Evolutionary conservation across 2,329 filamentous ascomycete genomes (phyloP).

Genomic region (Pseudocercospora musae): DNA sequence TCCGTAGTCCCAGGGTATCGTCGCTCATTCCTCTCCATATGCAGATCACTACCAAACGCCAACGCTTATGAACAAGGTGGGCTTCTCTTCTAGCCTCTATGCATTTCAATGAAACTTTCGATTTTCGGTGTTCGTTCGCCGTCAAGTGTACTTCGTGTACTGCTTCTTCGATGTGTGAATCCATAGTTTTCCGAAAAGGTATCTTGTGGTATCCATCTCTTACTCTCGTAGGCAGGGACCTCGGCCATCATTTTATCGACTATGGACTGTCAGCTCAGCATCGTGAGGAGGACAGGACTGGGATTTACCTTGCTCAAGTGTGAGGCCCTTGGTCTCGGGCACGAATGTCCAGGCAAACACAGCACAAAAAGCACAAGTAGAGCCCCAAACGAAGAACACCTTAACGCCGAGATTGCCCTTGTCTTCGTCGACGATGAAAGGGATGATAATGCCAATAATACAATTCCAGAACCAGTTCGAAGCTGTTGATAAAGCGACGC

Average conservation of each 20-base stretch:
- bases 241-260: constrained; percentile 46
- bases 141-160: not conserved
- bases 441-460: constrained; percentile 66
- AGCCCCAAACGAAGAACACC: constrained; percentile 49
- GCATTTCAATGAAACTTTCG: constrained; percentile 23
- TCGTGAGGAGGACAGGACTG: not conserved
- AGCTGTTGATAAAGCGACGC: constrained; percentile 77
- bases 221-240: constrained; percentile 41
- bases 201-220: constrained; percentile 32
- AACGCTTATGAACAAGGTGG: not conserved
- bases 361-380: constrained; percentile 33
- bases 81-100: constrained; percentile 3
- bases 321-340: constrained; percentile 40
- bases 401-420: constrained; percentile 52
- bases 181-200: constrained; percentile 30
- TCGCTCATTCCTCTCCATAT: not conserved
- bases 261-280: not conserved
- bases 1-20: constrained; percentile 14
- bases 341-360: constrained; percentile 40
- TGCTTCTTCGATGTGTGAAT: constrained; percentile 2
- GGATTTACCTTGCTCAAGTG: constrained; percentile 34
- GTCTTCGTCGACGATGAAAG: constrained; percentile 63
- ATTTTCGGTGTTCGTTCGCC: constrained; percentile 7
- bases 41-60: not conserved
- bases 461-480: constrained; percentile 57